phyloP scores from a whole-genome alignment of 2,329 filamentous ascomycete genomes.

The Cadophora sp. region DNA sequence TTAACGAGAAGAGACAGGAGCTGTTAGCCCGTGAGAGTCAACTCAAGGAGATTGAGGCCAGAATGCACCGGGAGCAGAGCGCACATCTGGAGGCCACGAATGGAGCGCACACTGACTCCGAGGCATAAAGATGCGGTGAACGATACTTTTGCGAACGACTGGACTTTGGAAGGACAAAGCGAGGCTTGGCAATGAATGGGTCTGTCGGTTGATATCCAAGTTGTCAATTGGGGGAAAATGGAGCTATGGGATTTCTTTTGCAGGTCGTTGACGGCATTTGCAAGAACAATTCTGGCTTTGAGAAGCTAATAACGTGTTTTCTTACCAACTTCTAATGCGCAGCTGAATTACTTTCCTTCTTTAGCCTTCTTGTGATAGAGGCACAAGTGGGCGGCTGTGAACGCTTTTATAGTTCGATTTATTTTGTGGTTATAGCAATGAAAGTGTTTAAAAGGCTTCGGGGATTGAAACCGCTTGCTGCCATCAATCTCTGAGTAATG shows the following conservation, averaged over 20 bases:
- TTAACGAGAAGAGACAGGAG: conserved; percentile 99
- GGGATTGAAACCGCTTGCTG: no score
- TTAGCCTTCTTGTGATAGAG: conserved; percentile 34
- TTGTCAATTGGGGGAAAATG: conserved; percentile 36
- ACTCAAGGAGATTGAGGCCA: conserved; percentile 96
- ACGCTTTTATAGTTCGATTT: conserved; percentile 30
- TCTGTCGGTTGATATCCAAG: conserved; percentile 32
- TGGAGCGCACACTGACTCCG: conserved; percentile 37
- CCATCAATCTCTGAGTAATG: no score
- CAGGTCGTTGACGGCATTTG: conserved; percentile 45
- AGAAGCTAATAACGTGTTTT: conserved; percentile 45
- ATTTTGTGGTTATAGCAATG: conserved; percentile 32
- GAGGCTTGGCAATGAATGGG: conserved; percentile 25
- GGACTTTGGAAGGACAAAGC: conserved; percentile 22
- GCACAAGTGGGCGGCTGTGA: conserved; percentile 30
- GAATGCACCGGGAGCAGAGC: conserved; percentile 88
- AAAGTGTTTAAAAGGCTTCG: conserved; percentile 15
- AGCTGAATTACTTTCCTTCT: conserved; percentile 40
- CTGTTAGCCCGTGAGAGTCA: conserved; percentile 96
- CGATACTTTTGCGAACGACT: conserved; percentile 28
- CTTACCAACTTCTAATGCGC: conserved; percentile 46
- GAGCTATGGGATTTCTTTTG: conserved; percentile 42
- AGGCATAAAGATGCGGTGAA: conserved; percentile 33
- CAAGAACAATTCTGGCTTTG: conserved; percentile 42
- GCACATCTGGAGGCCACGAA: conserved; percentile 50